A percentile compares a stretch with the other conserved stretches of the same genome.
Evolutionary conservation across 768 basidiomycete species (phyloP).

Genomic region (Tylopilus intermedius): DNA sequence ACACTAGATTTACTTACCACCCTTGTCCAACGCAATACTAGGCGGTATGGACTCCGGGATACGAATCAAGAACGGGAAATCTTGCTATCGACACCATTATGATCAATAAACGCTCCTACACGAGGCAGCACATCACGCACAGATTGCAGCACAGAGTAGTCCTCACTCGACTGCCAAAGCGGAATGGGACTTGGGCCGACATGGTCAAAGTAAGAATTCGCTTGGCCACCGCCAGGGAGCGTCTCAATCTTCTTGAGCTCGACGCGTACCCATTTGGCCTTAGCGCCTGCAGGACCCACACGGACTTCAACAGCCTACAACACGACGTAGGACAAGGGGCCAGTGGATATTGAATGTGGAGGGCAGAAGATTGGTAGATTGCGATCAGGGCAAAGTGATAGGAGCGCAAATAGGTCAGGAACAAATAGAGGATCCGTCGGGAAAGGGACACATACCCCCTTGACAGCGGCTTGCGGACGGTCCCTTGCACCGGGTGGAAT

Average conservation of each 20-base stretch:
- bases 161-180: conserved; percentile 77
- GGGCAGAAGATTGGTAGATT: background rate
- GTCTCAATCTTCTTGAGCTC: conserved; percentile 90
- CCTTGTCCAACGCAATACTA: conserved; percentile 71
- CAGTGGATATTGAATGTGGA: conserved; percentile 4
- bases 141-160: conserved; percentile 63
- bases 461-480: conserved; percentile 76
- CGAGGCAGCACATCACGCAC: conserved; percentile 36
- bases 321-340: background rate
- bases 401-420: conserved; percentile 2
- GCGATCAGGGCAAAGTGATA: background rate
- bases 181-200: conserved; percentile 79
- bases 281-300: conserved; percentile 65
- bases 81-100: conserved; percentile 48
- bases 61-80: conserved; percentile 85
- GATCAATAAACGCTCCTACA: background rate
- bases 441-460: conserved; percentile 58
- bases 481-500: conserved; percentile 76
- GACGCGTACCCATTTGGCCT: conserved; percentile 88
- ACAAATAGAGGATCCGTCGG: background rate
- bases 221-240: conserved; percentile 62
- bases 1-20: conserved; percentile 40
- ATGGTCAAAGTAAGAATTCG: conserved; percentile 72
- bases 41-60: conserved; percentile 92
- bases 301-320: conserved; percentile 81